Evolutionary conservation across 2,329 filamentous ascomycete genomes (phyloP).

Genomic region (Sclerotinia nivalis): DNA sequence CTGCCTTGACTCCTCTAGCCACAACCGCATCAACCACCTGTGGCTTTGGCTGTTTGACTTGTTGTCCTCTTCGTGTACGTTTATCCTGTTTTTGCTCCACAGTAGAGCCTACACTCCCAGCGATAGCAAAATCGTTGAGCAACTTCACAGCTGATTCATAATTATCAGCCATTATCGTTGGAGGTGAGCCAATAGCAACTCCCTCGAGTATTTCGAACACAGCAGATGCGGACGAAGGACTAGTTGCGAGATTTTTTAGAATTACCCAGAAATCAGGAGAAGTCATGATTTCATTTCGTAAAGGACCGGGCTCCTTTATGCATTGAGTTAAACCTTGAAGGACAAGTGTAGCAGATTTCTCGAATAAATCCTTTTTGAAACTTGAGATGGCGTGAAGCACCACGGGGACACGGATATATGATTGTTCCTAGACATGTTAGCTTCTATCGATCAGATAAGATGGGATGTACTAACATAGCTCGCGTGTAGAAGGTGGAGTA

Average conservation of each 20-base stretch:
- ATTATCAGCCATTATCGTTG: slow-evolving; percentile 90
- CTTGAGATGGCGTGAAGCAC: slow-evolving; percentile 89
- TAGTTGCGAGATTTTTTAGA: slow-evolving; percentile 70
- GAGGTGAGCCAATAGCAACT: slow-evolving; percentile 68
- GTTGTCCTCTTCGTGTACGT: slow-evolving; percentile 44
- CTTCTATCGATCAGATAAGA: slow-evolving; percentile 28
- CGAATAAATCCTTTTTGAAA: slow-evolving; percentile 75
- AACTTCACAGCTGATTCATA: slow-evolving; percentile 85
- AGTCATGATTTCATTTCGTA: slow-evolving; percentile 90
- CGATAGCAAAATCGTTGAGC: slow-evolving; percentile 85
- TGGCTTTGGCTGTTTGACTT: slow-evolving; percentile 48
- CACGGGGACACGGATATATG: slow-evolving; percentile 89
- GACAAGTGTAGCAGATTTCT: slow-evolving; percentile 73
- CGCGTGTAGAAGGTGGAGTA: slow-evolving; percentile 75
- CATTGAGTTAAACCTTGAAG: slow-evolving; percentile 79
- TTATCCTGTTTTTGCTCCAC: slow-evolving; percentile 69
- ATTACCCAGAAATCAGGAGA: slow-evolving; percentile 98
- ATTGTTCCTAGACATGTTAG: slow-evolving; percentile 64
- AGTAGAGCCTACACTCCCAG: slow-evolving; percentile 70
- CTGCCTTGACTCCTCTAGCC: slow-evolving; percentile 74
- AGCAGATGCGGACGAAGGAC: slow-evolving; percentile 68
- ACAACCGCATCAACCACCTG: slow-evolving; percentile 68
- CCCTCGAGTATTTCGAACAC: slow-evolving; percentile 88
- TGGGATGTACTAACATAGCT: slow-evolving; percentile 69
- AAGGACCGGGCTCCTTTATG: slow-evolving; percentile 71